Evolutionary conservation across 371 early-diverging fungal species (phyloP).

Genomic region (Apophysomyces variabilis): DNA sequence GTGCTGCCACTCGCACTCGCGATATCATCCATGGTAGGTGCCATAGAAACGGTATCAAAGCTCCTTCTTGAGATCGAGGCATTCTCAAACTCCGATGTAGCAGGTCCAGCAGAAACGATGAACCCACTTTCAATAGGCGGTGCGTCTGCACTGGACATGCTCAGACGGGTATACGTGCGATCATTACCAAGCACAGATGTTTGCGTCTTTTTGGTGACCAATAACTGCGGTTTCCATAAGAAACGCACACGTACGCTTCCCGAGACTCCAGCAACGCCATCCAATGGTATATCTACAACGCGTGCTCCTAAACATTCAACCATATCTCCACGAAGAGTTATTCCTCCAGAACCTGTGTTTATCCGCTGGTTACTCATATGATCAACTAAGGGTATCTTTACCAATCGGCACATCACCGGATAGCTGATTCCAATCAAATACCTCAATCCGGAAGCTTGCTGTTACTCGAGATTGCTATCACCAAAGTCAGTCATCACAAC

Average conservation of each 20-base stretch:
- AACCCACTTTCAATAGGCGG: background rate
- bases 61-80: constrained; percentile 15
- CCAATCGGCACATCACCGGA: constrained; percentile 64
- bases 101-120: constrained; percentile 4
- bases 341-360: constrained; percentile 42
- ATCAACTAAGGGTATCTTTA: constrained; percentile 10
- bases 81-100: background rate
- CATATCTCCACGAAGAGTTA: constrained; percentile 45
- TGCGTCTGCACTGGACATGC: background rate
- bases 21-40: constrained; percentile 7
- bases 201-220: constrained; percentile 38
- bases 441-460: constrained; percentile 70
- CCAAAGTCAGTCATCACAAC: constrained; percentile 5
- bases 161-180: constrained; percentile 18
- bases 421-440: constrained; percentile 86
- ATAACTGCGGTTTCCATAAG: constrained; percentile 52
- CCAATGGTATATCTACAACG: constrained; percentile 42
- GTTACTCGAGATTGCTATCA: constrained; percentile 55
- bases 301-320: constrained; percentile 46
- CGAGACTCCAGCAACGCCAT: constrained; percentile 38
- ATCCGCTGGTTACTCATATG: background rate
- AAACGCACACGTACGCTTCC: constrained; percentile 43
- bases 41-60: constrained; percentile 17
- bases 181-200: constrained; percentile 38
- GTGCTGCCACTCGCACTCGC: constrained; percentile 8